Conservation (phyloP, 2,329 filamentous ascomycete genomes). For the Paracoccidioides lutzii region DNA sequence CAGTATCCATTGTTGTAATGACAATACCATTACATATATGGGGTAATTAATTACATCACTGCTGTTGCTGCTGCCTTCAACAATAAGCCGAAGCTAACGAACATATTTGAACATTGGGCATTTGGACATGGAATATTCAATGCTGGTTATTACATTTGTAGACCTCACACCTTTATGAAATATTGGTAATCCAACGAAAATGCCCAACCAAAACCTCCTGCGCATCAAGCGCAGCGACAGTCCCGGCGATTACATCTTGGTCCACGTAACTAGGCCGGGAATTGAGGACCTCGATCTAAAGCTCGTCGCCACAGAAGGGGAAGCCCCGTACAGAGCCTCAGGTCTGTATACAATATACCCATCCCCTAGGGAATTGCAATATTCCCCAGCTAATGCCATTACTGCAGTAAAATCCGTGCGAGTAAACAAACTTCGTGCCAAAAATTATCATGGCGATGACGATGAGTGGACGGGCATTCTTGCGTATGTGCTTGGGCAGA, state of each 20-base stretch:
- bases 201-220: conserved; percentile 28
- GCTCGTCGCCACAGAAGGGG: conserved; percentile 46
- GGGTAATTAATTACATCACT: neutral
- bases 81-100: too few relatives aligned
- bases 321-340: conserved; percentile 39
- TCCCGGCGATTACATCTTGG: conserved; percentile 32
- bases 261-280: conserved; percentile 34
- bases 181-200: neutral
- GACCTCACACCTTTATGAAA: neutral
- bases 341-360: conserved; percentile 21
- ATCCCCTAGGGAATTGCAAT: neutral
- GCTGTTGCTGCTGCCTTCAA: neutral
- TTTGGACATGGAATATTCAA: neutral
- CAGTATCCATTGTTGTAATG: neutral
- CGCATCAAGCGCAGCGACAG: conserved; percentile 38
- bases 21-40: neutral
- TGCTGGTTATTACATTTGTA: neutral
- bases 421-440: conserved; percentile 27
- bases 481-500: conserved; percentile 23
- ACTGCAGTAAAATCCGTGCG: conserved; percentile 25
- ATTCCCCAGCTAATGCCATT: neutral
- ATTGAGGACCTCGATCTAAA: conserved; percentile 38
- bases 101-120: too few relatives aligned
- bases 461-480: conserved; percentile 31
- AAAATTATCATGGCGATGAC: conserved; percentile 31